These are phyloP conservation scores for Salix koriyanagi DNA, from an alignment of 345 rosid species.

Conservation along the genomic window DNA sequence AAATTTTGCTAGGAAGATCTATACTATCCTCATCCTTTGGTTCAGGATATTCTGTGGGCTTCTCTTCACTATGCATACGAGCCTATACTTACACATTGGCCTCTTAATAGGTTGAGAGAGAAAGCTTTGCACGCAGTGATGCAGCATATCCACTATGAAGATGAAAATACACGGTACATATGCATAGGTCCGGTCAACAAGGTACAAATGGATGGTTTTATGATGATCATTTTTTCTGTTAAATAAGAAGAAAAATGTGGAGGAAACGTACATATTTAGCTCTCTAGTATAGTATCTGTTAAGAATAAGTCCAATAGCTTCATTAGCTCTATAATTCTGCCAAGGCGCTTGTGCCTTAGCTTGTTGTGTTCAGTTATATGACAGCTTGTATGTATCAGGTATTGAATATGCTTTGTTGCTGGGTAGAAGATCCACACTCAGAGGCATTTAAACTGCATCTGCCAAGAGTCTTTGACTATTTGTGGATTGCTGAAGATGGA, in stretches of 20 bases:
- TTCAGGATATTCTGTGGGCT: conserved; percentile 87
- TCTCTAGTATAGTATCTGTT: background rate
- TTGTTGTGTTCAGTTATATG: background rate
- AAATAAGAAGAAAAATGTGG: too few relatives aligned
- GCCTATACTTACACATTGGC: conserved; percentile 73
- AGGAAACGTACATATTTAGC: background rate
- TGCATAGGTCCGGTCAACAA: conserved; percentile 89
- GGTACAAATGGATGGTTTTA: conserved; percentile 31
- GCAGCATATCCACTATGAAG: conserved; percentile 88
- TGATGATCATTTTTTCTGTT: conserved; percentile 1
- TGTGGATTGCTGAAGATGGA: conserved; percentile 98
- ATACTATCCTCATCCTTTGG: conserved; percentile 85
- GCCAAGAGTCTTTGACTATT: conserved; percentile 66
- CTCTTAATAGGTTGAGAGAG: conserved; percentile 71
- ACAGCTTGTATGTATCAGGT: conserved; percentile 44
- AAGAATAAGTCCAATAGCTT: background rate
- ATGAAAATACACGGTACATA: conserved; percentile 72
- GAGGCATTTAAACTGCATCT: conserved; percentile 83
- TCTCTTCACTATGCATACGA: conserved; percentile 63
- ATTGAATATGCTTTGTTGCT: conserved; percentile 85
- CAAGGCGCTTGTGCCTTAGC: background rate
- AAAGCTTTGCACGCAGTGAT: conserved; percentile 54
- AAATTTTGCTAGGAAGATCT: conserved; percentile 69
- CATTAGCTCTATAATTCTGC: background rate
- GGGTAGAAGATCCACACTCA: conserved; percentile 88